Conservation (phyloP, 1,284 basidiomycete genomes). For the Sphagnurus paluster region DNA sequence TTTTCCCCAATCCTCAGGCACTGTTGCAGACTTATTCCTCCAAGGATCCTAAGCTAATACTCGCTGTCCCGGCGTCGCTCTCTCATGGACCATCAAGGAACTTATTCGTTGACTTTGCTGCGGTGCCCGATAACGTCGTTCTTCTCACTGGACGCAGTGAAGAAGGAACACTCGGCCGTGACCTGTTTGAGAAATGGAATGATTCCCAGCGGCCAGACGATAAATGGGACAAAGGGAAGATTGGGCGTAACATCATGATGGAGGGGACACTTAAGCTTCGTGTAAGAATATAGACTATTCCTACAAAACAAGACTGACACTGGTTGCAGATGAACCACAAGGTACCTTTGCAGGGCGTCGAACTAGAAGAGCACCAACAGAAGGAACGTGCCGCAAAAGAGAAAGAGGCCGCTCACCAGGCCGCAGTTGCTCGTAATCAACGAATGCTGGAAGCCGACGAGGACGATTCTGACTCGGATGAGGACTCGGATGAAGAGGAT, state of each 20-base stretch:
- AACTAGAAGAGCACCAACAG: conserved; percentile 81
- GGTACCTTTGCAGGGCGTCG: conserved; percentile 82
- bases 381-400: conserved; percentile 84
- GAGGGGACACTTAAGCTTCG: conserved; percentile 67
- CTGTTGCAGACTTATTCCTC: conserved; percentile 83
- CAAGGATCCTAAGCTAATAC: conserved; percentile 88
- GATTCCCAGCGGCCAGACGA: conserved; percentile 71
- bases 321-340: conserved; percentile 80
- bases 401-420: conserved; percentile 85
- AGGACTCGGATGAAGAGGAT: conserved; percentile 67
- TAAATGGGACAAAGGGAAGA: conserved; percentile 86
- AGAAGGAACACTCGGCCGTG: conserved; percentile 76
- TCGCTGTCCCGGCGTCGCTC: conserved; percentile 90
- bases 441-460: conserved; percentile 91
- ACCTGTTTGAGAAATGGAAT: conserved; percentile 89
- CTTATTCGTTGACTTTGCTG: conserved; percentile 84
- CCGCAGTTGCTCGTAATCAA: conserved; percentile 79
- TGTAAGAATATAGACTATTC: conserved; percentile 37
- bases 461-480: conserved; percentile 67
- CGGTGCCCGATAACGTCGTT: conserved; percentile 80
- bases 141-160: conserved; percentile 80
- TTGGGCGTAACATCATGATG: conserved; percentile 83
- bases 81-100: conserved; percentile 91
- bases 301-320: not conserved
- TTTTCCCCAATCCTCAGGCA: conserved; percentile 83